These are phyloP conservation scores for Danielia oregonensis DNA, from an alignment of 805 yeast species.

Conservation along the genomic window DNA sequence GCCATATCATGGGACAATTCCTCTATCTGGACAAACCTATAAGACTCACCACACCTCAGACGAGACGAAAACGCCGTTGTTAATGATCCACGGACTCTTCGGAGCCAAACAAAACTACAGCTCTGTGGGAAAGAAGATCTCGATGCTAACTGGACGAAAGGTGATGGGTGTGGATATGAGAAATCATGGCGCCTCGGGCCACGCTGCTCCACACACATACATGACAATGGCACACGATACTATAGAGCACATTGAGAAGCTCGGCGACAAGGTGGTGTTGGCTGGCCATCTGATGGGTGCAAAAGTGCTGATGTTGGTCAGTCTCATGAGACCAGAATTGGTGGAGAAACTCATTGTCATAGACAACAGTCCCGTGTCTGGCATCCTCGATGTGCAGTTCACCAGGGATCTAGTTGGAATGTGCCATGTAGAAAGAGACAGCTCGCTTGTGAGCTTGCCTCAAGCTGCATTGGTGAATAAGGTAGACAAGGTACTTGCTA, in stretches of 20 bases:
- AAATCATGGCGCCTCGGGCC: conserved; percentile 52
- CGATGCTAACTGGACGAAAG: conserved; percentile 25
- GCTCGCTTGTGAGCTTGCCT: conserved; percentile 8
- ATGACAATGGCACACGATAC: conserved; percentile 43
- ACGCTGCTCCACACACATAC: conserved; percentile 44
- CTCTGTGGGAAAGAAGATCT: conserved; percentile 33
- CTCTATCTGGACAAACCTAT: conserved; percentile 1
- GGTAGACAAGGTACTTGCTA: conserved; percentile 20
- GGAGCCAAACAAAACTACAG: conserved; percentile 46
- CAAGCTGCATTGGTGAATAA: conserved; percentile 11
- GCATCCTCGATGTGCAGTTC: conserved; percentile 33
- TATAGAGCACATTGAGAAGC: conserved; percentile 25
- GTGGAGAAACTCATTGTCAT: conserved; percentile 43
- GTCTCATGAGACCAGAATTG: conserved; percentile 37
- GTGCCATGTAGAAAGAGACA: conserved; percentile 29
- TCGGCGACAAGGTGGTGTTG: conserved; percentile 18
- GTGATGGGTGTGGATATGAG: conserved; percentile 48
- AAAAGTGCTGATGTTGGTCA: conserved; percentile 47
- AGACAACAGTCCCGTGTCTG: conserved; percentile 44
- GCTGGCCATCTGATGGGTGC: conserved; percentile 65
- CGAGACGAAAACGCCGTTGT: conserved; percentile 26
- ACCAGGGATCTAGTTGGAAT: conserved; percentile 35
- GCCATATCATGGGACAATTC: neutral
- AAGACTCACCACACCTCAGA: conserved; percentile 6
- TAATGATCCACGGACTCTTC: conserved; percentile 54